Conservation (phyloP, 176 grass and related monocot species). For the Thalia dealbata region DNA sequence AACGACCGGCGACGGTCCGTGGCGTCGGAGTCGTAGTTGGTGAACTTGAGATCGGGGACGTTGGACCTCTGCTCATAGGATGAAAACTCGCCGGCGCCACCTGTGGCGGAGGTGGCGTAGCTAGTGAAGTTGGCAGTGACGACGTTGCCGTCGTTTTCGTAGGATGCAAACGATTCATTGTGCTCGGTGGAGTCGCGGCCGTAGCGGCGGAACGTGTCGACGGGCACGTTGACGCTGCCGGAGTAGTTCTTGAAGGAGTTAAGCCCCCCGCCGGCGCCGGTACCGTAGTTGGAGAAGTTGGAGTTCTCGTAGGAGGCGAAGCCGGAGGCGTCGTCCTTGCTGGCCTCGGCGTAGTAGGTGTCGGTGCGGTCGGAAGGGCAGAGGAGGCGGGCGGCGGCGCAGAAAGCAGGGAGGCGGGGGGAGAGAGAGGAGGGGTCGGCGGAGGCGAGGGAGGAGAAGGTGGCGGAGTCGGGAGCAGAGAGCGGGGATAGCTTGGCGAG, state of each 20-base stretch:
- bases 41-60: conserved; percentile 2
- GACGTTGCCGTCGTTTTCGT: neutral
- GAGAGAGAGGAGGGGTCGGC: neutral
- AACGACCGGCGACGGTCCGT: neutral
- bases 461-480: conserved; percentile 5
- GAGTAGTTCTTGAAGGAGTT: conserved; percentile 1
- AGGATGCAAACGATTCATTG: neutral
- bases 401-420: neutral
- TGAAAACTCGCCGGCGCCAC: neutral
- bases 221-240: neutral
- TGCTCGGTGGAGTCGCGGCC: neutral
- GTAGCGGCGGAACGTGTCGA: conserved; percentile 7
- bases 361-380: neutral
- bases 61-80: neutral
- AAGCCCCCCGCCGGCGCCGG: neutral
- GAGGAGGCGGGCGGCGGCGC: conserved; percentile 2
- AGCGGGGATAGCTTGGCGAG: neutral
- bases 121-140: neutral
- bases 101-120: neutral
- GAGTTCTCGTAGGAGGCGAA: conserved; percentile 9
- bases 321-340: neutral
- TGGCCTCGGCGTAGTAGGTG: neutral
- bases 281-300: conserved; percentile 2
- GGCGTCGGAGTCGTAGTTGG: conserved; percentile 1
- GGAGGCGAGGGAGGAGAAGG: neutral